These are phyloP conservation scores for Rhododendron molle DNA, from an alignment of 148 eudicot genomes.

Conservation along the genomic window DNA sequence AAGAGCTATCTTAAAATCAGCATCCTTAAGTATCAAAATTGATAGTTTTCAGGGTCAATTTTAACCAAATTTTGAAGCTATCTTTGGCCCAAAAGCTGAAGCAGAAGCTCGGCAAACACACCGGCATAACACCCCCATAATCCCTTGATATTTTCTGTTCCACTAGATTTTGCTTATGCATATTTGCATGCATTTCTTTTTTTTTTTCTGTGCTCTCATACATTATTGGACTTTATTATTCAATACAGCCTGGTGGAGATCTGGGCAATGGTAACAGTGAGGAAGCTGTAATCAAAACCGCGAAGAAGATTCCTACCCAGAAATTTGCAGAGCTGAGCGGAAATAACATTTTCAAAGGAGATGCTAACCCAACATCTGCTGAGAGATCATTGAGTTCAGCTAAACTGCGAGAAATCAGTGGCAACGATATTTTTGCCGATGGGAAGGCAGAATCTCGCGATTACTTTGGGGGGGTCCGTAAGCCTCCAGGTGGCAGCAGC, in stretches of 20 bases:
- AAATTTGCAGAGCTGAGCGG: conserved; percentile 80
- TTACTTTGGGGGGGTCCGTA: conserved; percentile 84
- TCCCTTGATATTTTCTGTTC: not conserved
- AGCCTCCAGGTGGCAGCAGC: conserved; percentile 98
- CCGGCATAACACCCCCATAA: not conserved
- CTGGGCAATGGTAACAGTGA: conserved; percentile 26
- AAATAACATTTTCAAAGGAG: conserved; percentile 81
- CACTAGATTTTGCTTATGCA: not conserved
- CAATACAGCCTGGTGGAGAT: conserved; percentile 29
- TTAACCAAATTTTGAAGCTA: not conserved
- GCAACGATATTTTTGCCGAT: conserved; percentile 78
- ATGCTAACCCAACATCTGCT: conserved; percentile 37
- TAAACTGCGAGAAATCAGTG: conserved; percentile 86
- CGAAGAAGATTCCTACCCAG: conserved; percentile 79
- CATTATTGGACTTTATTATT: not conserved
- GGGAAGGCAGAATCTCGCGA: conserved; percentile 86
- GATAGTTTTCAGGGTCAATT: not conserved
- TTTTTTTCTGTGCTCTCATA: not conserved
- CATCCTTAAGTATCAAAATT: not conserved
- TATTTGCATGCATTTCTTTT: not conserved
- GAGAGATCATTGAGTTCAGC: conserved; percentile 83
- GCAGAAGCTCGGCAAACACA: not conserved
- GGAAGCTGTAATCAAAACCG: conserved; percentile 61
- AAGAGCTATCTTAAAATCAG: not conserved
- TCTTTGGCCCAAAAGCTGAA: not conserved